These are phyloP conservation scores for Pyricularia grisea DNA, from an alignment of 2,329 filamentous ascomycete species.

Conservation along the genomic window DNA sequence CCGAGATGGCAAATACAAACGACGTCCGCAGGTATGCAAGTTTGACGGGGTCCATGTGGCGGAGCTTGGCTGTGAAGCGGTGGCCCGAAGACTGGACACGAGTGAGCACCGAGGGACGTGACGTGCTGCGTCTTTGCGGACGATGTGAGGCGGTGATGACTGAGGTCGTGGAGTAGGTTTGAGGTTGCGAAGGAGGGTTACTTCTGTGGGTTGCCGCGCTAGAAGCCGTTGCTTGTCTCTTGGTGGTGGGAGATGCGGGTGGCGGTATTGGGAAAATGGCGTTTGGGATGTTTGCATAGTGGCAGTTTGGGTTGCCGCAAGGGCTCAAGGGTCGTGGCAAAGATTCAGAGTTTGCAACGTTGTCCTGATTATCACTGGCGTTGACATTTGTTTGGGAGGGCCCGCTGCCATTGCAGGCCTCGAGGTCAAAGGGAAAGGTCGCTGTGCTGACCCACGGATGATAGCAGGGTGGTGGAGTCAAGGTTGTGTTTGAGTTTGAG, in stretches of 20 bases:
- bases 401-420: background rate
- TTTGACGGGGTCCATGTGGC: conserved; percentile 46
- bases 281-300: background rate
- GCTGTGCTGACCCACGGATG: conserved; percentile 9
- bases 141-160: background rate
- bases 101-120: background rate
- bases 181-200: background rate
- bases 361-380: background rate
- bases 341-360: background rate
- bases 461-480: conserved; percentile 6
- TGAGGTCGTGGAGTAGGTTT: background rate
- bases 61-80: conserved; percentile 23
- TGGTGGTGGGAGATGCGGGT: background rate
- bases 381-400: background rate
- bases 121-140: background rate
- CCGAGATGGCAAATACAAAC: conserved; percentile 51
- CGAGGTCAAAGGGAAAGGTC: background rate
- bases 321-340: background rate
- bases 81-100: conserved; percentile 8
- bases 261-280: background rate
- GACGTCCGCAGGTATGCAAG: conserved; percentile 51
- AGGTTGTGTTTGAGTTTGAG: conserved; percentile 10
- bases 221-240: background rate
- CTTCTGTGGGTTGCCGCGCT: background rate
- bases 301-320: background rate